Percentiles rank a stretch among this genome's conserved stretches.
These are phyloP conservation scores for Phoenix dactylifera DNA, from an alignment of 176 grass and related monocot genomes.

Conservation along the genomic window DNA sequence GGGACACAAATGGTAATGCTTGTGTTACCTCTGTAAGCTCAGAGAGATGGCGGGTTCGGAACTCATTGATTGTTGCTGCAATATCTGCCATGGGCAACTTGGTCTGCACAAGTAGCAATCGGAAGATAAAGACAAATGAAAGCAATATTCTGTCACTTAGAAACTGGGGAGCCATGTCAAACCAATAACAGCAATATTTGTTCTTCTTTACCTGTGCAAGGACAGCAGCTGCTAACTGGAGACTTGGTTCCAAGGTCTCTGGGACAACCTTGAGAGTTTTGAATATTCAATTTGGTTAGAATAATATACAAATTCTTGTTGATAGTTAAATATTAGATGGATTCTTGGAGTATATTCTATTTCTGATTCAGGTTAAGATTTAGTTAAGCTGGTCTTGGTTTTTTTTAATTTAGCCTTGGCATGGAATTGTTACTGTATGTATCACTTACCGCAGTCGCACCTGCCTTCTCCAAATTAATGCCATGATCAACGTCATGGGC, in stretches of 20 bases:
- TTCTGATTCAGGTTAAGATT: no score
- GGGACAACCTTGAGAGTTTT: conserved; percentile 62
- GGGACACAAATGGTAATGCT: no score
- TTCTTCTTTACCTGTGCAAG: conserved; percentile 69
- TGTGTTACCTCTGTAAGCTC: conserved; percentile 74
- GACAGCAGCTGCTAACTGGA: conserved; percentile 93
- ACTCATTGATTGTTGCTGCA: conserved; percentile 83
- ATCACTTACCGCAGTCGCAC: conserved; percentile 79
- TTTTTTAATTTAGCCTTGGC: no score
- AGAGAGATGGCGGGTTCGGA: conserved; percentile 84
- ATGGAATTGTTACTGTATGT: not conserved
- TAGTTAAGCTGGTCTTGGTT: no score
- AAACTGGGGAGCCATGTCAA: no score
- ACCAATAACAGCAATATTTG: no score
- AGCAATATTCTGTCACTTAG: no score
- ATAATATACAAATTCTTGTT: not conserved
- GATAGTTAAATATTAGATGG: no score
- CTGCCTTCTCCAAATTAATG: conserved; percentile 97
- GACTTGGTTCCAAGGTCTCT: conserved; percentile 98
- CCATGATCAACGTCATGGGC: conserved; percentile 98
- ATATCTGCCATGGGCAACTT: conserved; percentile 97
- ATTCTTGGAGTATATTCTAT: no score
- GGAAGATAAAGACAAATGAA: not conserved
- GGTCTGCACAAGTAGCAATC: conserved; percentile 32
- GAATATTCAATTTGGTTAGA: not conserved